Base-by-base conservation (phyloP, 176 grass and related monocot genomes). In the Avena insularis region DNA sequence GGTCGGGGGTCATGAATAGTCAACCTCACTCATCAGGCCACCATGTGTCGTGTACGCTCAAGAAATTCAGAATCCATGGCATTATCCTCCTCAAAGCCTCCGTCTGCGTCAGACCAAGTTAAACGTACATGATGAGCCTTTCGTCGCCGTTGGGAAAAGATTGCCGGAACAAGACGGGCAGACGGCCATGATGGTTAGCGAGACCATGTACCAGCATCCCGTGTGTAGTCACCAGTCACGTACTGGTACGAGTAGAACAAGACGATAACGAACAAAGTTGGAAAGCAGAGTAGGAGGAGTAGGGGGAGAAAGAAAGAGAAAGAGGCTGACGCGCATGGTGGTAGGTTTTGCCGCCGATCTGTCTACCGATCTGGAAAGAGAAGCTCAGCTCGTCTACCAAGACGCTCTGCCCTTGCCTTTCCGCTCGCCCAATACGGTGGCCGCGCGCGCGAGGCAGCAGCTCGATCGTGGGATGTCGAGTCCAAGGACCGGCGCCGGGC, bases 401-500 rank as follows among this genome's bases (percentile, higher is more conserved):
- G 46, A 9, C 74, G 49, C 48, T 1, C 74, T 35, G 48, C 49
- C 65, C 47, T 17, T 53, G 49, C 15, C 25, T 77, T 89, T 86
- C 20, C 12, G 83, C 40, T 20, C 38, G 20, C 27, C 79, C 79
- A 20, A 90, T 62, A 50, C 51, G 2, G 20, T 46, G 57, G 29
- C 29, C 49, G 47, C 56, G 38, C 5, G 38, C 38, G 38, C 38
- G 38, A 40, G 38, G 38, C 38, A 40, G 38, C 38, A 40, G 31
- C 31, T 33, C 31, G 38, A 6, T 68, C 78, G 16, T 75, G 81
- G 81, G 62, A 71, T 72, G 81, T 72, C 46, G 73, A 25, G 19
- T 20, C 51, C 17, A 48, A 21, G 71, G 79, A 58, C 72, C 61
- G 50, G 72, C 50, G 80, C 86, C 50, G 36, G 31, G 59, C 35